Evolutionary conservation across 2,329 filamentous ascomycete species (phyloP), one percentile per base, ranked within the genome.

Genomic region (Fusarium tuaranense): DNA sequence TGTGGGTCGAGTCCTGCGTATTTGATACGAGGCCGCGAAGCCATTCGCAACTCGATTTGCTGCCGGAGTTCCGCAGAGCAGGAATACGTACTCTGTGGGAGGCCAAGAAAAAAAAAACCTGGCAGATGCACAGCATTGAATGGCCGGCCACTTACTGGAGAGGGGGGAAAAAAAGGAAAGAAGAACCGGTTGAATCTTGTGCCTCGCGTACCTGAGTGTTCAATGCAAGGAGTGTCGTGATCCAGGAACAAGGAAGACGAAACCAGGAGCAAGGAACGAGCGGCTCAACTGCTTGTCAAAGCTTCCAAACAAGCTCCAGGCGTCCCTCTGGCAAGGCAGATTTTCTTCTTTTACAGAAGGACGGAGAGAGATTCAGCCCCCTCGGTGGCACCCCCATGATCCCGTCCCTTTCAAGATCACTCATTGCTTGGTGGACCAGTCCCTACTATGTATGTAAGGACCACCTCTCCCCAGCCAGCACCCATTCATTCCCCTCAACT

Each of bases 1-100:
- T 70, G 71, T 78, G 76, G 75, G 72, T 63, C 60, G 18, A 48
- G 34, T n/a, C 59, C 59, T 46, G 44, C 64, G 59, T 71, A 68
- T 66, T 78, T 70, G 66, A 78, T 76, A 72, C 76, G 69, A 78
- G 62, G 61, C 32, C 70, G 51, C 65, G 63, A 71, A 64, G 75
- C 67, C 73, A 68, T 73, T 62, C 61, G 70, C 67, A 67, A 59
- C 48, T 63, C 55, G 34, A 71, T 68, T 65, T 68, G 61, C 41
- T 57, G 32, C 39, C 39, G 57, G 57, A 65, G 58, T 65, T 72
- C 53, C 58, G 58, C 59, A 38, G 27, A 27, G 7, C 7, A 25
- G 38, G 4, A 32, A 61, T 64, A 67, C 39, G 41, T 72, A 60
- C 55, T 53, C 25, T 60, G 62, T 58, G 64, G 32, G 58, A 67